Conservation (phyloP, 2,329 filamentous ascomycete species). For the Fusarium anguioides region DNA sequence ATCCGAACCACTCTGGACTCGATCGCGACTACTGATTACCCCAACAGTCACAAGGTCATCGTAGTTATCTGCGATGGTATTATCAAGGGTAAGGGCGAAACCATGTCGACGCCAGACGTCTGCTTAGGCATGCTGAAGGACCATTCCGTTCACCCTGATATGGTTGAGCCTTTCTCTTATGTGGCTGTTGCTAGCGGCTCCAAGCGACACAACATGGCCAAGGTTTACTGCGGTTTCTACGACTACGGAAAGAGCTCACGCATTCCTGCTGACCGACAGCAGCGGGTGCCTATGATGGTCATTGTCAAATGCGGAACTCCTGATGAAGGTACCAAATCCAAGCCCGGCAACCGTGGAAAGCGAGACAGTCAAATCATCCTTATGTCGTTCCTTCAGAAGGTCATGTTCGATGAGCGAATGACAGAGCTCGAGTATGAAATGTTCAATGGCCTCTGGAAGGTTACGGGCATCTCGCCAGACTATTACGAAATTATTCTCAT, state of each 20-base stretch:
- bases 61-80: constrained; percentile 96
- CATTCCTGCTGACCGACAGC: constrained; percentile 87
- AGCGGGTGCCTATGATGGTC: constrained; percentile 97
- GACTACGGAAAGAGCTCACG: constrained; percentile 87
- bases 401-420: constrained; percentile 99
- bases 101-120: constrained; percentile 87
- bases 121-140: constrained; percentile 95
- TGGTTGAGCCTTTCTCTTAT: constrained; percentile 92
- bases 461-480: constrained; percentile 97
- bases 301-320: constrained; percentile 96
- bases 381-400: constrained; percentile 99
- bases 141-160: constrained; percentile 79
- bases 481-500: constrained; percentile 98
- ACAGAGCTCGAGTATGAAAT: constrained; percentile 99
- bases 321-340: constrained; percentile 81
- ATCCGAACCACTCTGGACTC: constrained; percentile 95
- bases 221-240: constrained; percentile 98
- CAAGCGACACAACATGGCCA: constrained; percentile 99
- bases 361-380: constrained; percentile 98
- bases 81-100: constrained; percentile 95
- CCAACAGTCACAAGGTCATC: constrained; percentile 98
- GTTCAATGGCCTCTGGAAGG: constrained; percentile 99
- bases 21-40: constrained; percentile 96
- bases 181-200: constrained; percentile 95
- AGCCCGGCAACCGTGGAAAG: constrained; percentile 97